Base-by-base conservation (phyloP, 2,329 filamentous ascomycete genomes). In the Phyllosticta citribraziliensis region DNA sequence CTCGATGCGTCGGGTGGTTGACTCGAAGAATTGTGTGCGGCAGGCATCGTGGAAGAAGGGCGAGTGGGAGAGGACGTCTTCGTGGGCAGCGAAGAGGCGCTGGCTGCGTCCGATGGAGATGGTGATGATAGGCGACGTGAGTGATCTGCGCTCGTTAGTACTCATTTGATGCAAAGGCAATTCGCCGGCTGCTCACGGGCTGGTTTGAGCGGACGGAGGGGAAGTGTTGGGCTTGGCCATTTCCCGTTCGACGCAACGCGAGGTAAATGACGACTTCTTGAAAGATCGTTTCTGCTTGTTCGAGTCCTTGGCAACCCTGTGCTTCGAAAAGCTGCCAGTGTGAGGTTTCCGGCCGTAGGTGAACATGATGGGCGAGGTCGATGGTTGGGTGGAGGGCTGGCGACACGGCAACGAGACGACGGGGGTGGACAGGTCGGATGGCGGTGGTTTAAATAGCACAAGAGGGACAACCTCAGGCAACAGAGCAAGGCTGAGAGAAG, bases 51-150 rank as follows among this genome's bases (percentile, higher is more conserved):
- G 80, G 76, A 97, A 96, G 81, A 87, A 96, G 8, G 90, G 85
- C 11, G 90, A 94, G 60, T 82, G 78, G 71, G 81, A 83, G 63
- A 97, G 85, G 64, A 96, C 83, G 66, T 94, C 88, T 78, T 96
- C 89, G 73, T 96, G 92, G 6, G 91, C 91, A 47, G 92, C 92
- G 70, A 97, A 97, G 67, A 96, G 87, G 22, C 92, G 85, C 73
- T 91, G 87, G 66, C 92, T 87, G 5, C 82, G 82, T n/a, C 90
- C 90, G 67, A 95, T 84, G 67, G 88, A 84, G 64, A 95, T 82
- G 10, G 89, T 95, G 66, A 95, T 83, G 70, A 94, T 89, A 53
- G 87, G 69, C 65, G 72, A 74, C 55, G 64, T 68, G 30, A 68
- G 56, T n/a, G 63, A 35, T 12, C 67, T 67, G 40, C 25, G 54